phyloP scores from a whole-genome alignment of 441 rosid genomes.

The Mallotus japonicus region DNA sequence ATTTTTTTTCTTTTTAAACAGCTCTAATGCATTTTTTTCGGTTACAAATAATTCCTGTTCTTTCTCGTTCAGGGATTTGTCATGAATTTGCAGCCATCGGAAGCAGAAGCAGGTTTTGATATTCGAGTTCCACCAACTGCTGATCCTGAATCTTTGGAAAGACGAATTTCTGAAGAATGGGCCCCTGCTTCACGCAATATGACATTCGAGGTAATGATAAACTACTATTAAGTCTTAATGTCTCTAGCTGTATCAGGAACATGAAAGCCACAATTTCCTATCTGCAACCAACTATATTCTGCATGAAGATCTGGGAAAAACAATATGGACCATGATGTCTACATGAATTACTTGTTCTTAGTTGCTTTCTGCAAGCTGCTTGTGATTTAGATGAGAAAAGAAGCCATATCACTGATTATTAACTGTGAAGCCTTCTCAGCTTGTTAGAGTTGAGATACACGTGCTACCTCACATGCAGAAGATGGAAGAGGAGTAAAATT shows the following conservation, averaged over 20 bases:
- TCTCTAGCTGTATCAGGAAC: not conserved
- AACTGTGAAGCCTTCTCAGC: not conserved
- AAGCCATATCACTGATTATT: not conserved
- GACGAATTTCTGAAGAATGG: constrained; percentile 92
- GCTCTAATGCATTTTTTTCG: not conserved
- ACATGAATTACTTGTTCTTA: not conserved
- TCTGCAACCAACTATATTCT: not conserved
- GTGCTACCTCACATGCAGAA: not conserved
- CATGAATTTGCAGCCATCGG: constrained; percentile 97
- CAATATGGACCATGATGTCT: not conserved
- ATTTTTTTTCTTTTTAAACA: not conserved
- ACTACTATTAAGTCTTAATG: not conserved
- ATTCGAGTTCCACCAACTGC: constrained; percentile 75
- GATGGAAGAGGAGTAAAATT: not conserved
- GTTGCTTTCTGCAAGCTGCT: too few species aligned
- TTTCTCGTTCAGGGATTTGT: constrained; percentile 67
- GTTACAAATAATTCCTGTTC: not conserved
- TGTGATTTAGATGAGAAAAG: not conserved
- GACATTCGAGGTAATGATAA: constrained; percentile 67
- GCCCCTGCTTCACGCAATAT: constrained; percentile 88
- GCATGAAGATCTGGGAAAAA: not conserved
- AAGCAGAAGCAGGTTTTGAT: constrained; percentile 97
- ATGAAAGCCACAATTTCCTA: constrained; percentile 1
- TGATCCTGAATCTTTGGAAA: constrained; percentile 69
- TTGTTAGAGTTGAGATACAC: not conserved